Evolutionary conservation across 306 rosid species (phyloP).

Genomic region (Quercus mongolica): DNA sequence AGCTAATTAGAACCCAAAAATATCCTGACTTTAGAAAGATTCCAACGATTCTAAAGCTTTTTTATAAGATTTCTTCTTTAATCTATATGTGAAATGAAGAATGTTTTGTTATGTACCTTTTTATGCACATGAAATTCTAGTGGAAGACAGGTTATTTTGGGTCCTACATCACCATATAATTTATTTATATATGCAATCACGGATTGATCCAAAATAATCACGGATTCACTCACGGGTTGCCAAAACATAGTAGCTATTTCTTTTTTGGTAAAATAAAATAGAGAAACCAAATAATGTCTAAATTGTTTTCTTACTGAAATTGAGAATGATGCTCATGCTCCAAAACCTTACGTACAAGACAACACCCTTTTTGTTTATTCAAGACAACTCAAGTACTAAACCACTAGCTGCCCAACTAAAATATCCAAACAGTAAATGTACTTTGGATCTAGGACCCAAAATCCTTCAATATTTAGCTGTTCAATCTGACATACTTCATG

Average conservation of each 20-base stretch:
- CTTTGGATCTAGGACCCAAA: not conserved
- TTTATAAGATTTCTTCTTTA: not conserved
- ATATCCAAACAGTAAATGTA: not conserved
- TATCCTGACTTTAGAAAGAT: not conserved
- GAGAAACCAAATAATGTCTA: not conserved
- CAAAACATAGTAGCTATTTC: not conserved
- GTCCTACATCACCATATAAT: not conserved
- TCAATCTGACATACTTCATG: not conserved
- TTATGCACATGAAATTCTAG: not conserved
- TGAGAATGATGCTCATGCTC: not conserved
- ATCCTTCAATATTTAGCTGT: not conserved
- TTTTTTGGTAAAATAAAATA: not conserved
- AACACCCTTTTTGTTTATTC: not conserved
- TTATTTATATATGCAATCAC: constrained; percentile 2
- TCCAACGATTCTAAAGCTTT: not conserved
- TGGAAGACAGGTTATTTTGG: not conserved
- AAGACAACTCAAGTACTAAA: not conserved
- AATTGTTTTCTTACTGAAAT: not conserved
- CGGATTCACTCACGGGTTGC: constrained; percentile 25
- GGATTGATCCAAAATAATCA: constrained; percentile 15
- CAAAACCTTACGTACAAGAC: too few relatives aligned
- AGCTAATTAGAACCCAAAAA: too few relatives aligned
- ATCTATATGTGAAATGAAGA: not conserved
- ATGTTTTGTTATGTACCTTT: not conserved
- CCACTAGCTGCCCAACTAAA: not conserved